A percentile compares a stretch with the other conserved stretches of the same genome.
Evolutionary conservation across 306 rosid species (phyloP).

Genomic region (Parietaria judaica): DNA sequence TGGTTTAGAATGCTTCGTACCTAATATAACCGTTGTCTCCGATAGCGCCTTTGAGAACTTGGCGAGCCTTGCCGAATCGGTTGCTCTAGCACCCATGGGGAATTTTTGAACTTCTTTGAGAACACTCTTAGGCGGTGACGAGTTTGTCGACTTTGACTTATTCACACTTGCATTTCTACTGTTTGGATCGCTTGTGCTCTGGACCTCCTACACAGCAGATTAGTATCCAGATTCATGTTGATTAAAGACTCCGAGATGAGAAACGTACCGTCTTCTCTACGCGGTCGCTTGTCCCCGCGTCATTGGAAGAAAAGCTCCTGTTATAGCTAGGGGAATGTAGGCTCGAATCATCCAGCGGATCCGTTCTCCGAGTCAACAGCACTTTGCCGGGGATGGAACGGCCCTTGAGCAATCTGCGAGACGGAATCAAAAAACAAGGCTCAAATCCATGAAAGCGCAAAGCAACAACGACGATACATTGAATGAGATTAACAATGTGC

Average conservation of each 20-base stretch:
- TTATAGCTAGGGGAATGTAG: conserved; percentile 37
- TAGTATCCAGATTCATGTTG: not conserved
- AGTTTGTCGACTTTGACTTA: conserved; percentile 41
- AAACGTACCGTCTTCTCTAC: conserved; percentile 42
- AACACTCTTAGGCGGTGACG: conserved; percentile 26
- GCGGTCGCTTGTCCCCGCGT: conserved; percentile 52
- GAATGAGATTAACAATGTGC: too few species aligned
- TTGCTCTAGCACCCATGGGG: conserved; percentile 71
- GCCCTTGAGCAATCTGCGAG: conserved; percentile 75
- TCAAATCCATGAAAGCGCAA: too few species aligned
- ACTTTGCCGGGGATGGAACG: conserved; percentile 91
- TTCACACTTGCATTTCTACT: conserved; percentile 28
- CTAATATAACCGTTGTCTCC: conserved; percentile 63
- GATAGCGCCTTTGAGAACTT: conserved; percentile 83
- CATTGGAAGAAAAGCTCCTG: conserved; percentile 53
- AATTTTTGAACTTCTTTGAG: conserved; percentile 48
- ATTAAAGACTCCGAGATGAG: conserved; percentile 7
- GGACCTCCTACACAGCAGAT: conserved; percentile 48
- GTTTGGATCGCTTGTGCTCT: conserved; percentile 29
- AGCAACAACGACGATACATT: too few species aligned
- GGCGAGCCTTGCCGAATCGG: conserved; percentile 78
- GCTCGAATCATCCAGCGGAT: conserved; percentile 31
- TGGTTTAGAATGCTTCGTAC: conserved; percentile 34
- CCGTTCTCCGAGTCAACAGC: conserved; percentile 57
- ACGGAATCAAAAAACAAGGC: too few species aligned